These are phyloP conservation scores for Dispira simplex DNA, from an alignment of 192 early-diverging fungal genomes.

Conservation along the genomic window DNA sequence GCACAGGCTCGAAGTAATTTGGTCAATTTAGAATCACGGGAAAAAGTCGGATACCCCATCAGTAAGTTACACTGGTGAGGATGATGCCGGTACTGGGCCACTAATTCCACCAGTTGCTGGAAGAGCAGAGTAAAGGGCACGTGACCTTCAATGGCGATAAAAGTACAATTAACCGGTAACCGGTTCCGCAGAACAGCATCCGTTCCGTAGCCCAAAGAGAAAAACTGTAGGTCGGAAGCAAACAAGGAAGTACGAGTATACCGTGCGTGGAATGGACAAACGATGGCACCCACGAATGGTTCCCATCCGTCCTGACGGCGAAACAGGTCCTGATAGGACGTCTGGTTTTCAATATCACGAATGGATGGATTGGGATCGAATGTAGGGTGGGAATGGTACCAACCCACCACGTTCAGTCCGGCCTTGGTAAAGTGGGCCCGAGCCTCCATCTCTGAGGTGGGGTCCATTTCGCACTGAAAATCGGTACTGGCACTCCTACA, in stretches of 20 bases:
- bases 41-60: not conserved
- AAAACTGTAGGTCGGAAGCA: not conserved
- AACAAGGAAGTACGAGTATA: too few relatives aligned
- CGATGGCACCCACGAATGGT: constrained; percentile 83
- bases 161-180: not conserved
- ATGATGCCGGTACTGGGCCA: not conserved
- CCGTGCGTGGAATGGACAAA: constrained; percentile 60
- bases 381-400: constrained; percentile 95
- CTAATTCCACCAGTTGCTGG: not conserved
- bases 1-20: not conserved
- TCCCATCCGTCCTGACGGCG: constrained; percentile 44
- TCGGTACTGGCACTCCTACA: constrained; percentile 68
- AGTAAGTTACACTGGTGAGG: not conserved
- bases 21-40: not conserved
- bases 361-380: constrained; percentile 82
- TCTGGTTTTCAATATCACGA: constrained; percentile 83
- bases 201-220: not conserved
- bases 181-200: constrained; percentile 1
- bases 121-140: not conserved
- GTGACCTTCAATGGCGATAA: not conserved
- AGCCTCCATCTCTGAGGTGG: constrained; percentile 69
- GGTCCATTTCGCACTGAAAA: constrained; percentile 89
- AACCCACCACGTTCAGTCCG: constrained; percentile 62
- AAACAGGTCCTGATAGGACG: constrained; percentile 71
- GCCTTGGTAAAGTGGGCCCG: constrained; percentile 48